Evolutionary conservation across 306 rosid genomes (phyloP), one percentile per base, ranked within the genome.

Genomic region (Pyrus pyrifolia): DNA sequence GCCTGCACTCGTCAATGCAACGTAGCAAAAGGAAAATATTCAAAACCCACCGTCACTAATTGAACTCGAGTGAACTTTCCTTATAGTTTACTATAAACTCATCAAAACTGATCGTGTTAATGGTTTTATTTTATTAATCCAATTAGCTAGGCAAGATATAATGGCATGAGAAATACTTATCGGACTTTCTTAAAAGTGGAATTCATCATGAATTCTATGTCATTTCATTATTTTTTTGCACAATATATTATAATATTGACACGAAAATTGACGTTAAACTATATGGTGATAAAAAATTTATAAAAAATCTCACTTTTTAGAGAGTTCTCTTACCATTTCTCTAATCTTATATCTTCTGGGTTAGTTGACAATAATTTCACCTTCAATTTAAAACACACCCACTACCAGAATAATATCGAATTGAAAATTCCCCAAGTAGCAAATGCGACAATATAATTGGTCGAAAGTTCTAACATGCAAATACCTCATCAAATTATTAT

Each of bases 241-340:
- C 1, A 35, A 35, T 35, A 35, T 35, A 1, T 35, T 35, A 35
- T 35, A 35, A 35, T 35, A 35, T 35, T 35, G 0, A 6, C 0
- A 35, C 0, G 0, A 35, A 35, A 35, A 35, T 35, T 0, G 0
- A 35, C 2, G 8, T 6, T 35, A 6, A 35, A 35, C 8, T 35
- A 2, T 35, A 2, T 6, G 1, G 2, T 35, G 0, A 35, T 8
- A 35, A 35, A 35, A 6, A 1, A 0, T 6, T 35, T 35, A 35
- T 33, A 33, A 33, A 35, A 35, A 35, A 35, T 6, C 40, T 35
- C 40, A 35, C 0, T 33, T 33, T 33, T 33, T 0, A 33, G 8
- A 6, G 7, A 33, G 0, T 33, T 33, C 2, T 33, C 38, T 33
- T 33, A 35, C 2, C 40, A 35, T 35, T 35, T 33, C 7, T 33